Evolutionary conservation across 257 asterid species (phyloP).

Genomic region (Gynochthodes officinalis): DNA sequence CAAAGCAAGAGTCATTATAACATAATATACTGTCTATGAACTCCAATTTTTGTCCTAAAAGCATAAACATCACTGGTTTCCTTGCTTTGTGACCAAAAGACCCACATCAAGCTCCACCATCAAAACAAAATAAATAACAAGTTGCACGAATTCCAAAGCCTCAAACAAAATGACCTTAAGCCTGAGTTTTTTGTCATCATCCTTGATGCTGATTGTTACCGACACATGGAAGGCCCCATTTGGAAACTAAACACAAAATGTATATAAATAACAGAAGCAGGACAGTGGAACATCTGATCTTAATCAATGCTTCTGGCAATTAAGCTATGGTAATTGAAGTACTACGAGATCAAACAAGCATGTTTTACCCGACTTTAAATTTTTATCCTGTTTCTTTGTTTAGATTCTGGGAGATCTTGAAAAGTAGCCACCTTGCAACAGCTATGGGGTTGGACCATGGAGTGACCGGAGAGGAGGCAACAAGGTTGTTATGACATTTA

Average conservation of each 20-base stretch:
- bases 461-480: neutral
- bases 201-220: conserved; percentile 14
- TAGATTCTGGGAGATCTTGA: neutral
- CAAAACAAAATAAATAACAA: neutral
- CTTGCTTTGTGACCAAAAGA: conserved; percentile 28
- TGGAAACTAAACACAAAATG: conserved; percentile 7
- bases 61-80: conserved; percentile 9
- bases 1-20: neutral
- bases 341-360: neutral
- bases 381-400: neutral
- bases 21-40: conserved; percentile 13
- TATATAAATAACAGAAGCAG: conserved; percentile 12
- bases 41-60: conserved; percentile 4
- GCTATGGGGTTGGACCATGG: conserved; percentile 11
- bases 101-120: conserved; percentile 20
- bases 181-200: conserved; percentile 23
- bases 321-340: neutral
- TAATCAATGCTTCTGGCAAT: conserved; percentile 19
- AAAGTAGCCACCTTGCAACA: conserved; percentile 1
- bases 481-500: conserved; percentile 11
- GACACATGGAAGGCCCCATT: conserved; percentile 22
- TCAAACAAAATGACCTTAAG: conserved; percentile 12
- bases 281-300: conserved; percentile 20
- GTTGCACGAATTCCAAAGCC: conserved; percentile 6
- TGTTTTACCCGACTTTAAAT: neutral